Percentiles rank a stretch among this genome's conserved stretches.
Conservation (phyloP, 202 grass and related monocot species). For the Schoenoplectus tabernaemontani region DNA sequence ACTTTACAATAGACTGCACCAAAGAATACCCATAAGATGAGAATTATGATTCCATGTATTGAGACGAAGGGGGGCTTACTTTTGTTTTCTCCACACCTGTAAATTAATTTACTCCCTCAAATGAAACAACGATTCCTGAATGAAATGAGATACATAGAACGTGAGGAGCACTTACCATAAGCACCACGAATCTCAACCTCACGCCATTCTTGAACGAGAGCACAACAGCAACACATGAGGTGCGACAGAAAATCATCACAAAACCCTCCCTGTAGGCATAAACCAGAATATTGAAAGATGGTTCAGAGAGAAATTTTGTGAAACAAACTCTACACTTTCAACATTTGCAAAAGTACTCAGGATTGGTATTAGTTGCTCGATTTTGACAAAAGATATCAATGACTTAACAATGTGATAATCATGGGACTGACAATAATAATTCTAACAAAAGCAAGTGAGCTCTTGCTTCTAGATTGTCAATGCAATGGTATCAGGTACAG, state of each 20-base stretch:
- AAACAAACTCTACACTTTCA: background rate
- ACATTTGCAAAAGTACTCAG: background rate
- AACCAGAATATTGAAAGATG: background rate
- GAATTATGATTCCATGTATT: conserved; percentile 55
- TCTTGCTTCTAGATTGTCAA: background rate
- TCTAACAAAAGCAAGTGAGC: background rate
- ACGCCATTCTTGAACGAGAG: conserved; percentile 97
- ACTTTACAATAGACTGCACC: conserved; percentile 16
- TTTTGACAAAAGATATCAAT: background rate
- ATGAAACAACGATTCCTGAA: background rate
- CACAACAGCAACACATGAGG: conserved; percentile 91
- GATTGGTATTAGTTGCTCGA: background rate
- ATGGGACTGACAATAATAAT: background rate
- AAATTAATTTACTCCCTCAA: background rate
- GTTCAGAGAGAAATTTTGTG: background rate
- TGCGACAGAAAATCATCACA: conserved; percentile 96
- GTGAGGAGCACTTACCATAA: conserved; percentile 40
- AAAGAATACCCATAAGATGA: background rate
- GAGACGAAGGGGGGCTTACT: conserved; percentile 40
- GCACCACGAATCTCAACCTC: conserved; percentile 82
- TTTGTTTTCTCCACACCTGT: conserved; percentile 47
- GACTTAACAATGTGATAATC: background rate
- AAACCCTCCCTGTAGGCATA: conserved; percentile 56
- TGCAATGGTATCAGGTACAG: background rate
- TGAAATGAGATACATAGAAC: background rate